Conservation (phyloP, 2,329 filamentous ascomycete species). For the Triangularia verruculosa region DNA sequence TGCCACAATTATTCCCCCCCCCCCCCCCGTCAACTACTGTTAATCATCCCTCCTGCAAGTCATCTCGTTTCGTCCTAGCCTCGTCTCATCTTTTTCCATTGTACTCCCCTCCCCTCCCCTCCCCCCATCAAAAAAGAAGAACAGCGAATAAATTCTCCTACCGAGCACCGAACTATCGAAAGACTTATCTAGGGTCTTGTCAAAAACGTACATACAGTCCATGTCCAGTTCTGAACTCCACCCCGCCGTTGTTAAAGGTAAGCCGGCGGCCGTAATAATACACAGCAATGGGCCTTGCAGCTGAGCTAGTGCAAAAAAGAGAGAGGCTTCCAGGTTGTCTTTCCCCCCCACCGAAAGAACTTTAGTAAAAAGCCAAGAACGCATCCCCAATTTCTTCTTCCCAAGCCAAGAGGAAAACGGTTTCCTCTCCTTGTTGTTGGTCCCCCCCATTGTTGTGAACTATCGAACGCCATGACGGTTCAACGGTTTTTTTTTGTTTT, state of each 20-base stretch:
- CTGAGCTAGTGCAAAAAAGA: no score
- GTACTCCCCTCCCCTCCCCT: not conserved
- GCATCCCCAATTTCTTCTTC: not conserved
- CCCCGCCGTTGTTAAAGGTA: no score
- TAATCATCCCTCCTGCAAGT: not conserved
- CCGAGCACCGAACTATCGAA: not conserved
- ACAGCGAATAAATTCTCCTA: not conserved
- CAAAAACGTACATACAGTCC: not conserved
- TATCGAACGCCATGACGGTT: not conserved
- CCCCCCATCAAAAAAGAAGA: not conserved
- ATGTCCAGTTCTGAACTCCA: no score
- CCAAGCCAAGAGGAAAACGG: not conserved
- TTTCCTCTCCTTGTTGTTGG: not conserved
- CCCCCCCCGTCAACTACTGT: no score
- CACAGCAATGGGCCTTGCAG: no score
- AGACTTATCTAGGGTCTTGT: not conserved
- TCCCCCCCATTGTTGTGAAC: no score
- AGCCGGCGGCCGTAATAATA: no score
- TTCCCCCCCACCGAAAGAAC: no score
- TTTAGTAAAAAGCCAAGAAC: no score
- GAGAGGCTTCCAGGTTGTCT: no score
- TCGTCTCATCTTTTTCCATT: not conserved
- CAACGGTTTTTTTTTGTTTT: not conserved
- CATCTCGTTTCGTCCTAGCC: not conserved
- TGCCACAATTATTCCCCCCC: no score